Evolutionary conservation across 2,329 filamentous ascomycete genomes (phyloP).

Genomic region (Tetracladium maxilliforme): DNA sequence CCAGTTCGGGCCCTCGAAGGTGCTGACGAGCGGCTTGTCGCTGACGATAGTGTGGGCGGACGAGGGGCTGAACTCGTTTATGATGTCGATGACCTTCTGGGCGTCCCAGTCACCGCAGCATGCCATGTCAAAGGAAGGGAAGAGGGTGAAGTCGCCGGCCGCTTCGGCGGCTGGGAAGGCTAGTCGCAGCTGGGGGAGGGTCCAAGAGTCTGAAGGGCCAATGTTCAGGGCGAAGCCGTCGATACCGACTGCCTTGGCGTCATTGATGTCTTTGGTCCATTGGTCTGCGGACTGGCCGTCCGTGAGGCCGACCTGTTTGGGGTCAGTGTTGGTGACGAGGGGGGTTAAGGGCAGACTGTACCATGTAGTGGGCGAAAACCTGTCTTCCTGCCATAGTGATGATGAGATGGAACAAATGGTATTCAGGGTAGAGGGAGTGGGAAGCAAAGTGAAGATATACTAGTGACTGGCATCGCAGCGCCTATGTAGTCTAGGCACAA

Average conservation of each 20-base stretch:
- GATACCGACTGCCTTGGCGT: constrained; percentile 18
- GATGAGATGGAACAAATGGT: no score
- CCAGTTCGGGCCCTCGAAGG: constrained; percentile 30
- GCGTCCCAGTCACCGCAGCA: constrained; percentile 11
- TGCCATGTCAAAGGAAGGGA: constrained; percentile 17
- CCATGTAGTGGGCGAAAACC: no score
- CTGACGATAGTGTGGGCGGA: constrained; percentile 21
- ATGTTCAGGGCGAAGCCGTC: constrained; percentile 20
- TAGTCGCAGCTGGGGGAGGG: constrained; percentile 15
- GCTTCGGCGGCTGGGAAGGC: constrained; percentile 17
- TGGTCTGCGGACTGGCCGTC: constrained; percentile 12
- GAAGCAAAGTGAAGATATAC: no score
- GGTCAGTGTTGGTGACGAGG: no score
- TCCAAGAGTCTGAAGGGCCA: constrained; percentile 14
- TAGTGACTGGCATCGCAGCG: no score
- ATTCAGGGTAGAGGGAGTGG: no score
- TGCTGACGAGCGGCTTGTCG: constrained; percentile 28
- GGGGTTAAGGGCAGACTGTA: no score
- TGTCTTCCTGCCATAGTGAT: no score
- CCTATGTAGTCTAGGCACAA: no score
- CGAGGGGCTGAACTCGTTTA: constrained; percentile 15
- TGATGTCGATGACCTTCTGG: constrained; percentile 8
- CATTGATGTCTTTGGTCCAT: constrained; percentile 16
- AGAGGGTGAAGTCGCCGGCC: constrained; percentile 13
- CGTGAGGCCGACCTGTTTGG: constrained; percentile 17